phyloP scores from a whole-genome alignment of 352 stramenopile species.

The Phytophthora palmivora region DNA sequence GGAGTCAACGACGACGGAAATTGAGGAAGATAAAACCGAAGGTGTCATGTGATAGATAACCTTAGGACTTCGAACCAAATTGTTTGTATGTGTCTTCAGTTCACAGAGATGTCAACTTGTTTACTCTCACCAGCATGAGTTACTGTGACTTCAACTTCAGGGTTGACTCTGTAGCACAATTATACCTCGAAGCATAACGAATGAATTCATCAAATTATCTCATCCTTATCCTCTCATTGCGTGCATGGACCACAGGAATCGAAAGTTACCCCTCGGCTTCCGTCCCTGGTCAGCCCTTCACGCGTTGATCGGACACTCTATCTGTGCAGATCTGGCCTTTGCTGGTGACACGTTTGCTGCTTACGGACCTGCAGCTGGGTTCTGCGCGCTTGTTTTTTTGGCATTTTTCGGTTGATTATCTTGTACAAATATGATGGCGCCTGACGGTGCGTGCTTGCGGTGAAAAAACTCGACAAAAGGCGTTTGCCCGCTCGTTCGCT shows the following conservation, averaged over 20 bases:
- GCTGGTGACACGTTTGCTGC: slow-evolving; percentile 12
- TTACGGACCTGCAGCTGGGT: slow-evolving; percentile 20
- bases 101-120: too few relatives aligned
- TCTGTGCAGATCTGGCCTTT: slow-evolving; percentile 31
- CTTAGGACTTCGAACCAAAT: neutral
- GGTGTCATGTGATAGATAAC: slow-evolving; percentile 12
- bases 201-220: slow-evolving; percentile 50
- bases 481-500: slow-evolving; percentile 23
- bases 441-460: slow-evolving; percentile 30
- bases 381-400: slow-evolving; percentile 39
- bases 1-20: slow-evolving; percentile 32
- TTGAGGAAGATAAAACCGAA: slow-evolving; percentile 28
- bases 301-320: slow-evolving; percentile 36
- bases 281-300: slow-evolving; percentile 17
- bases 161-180: neutral
- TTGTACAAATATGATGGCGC: slow-evolving; percentile 52
- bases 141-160: too few relatives aligned
- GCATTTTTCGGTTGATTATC: slow-evolving; percentile 48
- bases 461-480: slow-evolving; percentile 34
- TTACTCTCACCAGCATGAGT: too few relatives aligned
- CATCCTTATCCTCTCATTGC: slow-evolving; percentile 29
- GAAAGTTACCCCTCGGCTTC: slow-evolving; percentile 50
- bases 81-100: too few relatives aligned
- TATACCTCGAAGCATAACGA: slow-evolving; percentile 25
- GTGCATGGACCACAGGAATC: slow-evolving; percentile 19